Evolutionary conservation across 2,329 filamentous ascomycete genomes (phyloP).

Genomic region (Microdochium paspali): DNA sequence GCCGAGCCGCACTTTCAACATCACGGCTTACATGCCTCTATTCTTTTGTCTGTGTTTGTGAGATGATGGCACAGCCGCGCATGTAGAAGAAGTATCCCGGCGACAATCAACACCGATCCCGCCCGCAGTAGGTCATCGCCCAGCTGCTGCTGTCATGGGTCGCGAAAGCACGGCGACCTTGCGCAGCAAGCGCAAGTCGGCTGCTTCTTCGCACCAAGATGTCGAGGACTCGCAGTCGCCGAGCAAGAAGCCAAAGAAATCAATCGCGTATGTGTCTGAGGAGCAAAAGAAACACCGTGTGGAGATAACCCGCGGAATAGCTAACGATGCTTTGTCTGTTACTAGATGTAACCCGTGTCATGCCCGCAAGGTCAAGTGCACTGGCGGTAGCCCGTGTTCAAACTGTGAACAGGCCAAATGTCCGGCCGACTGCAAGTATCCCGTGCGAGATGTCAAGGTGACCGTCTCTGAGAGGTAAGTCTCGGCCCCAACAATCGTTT

Average conservation of each 20-base stretch:
- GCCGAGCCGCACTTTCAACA: no score
- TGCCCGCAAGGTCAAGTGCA: constrained; percentile 1
- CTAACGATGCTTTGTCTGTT: not conserved
- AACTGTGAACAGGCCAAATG: constrained; percentile 3
- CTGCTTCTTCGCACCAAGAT: no score
- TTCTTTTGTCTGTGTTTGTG: no score
- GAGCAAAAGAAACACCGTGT: not conserved
- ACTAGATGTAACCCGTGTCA: not conserved
- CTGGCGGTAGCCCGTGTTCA: constrained; percentile 1
- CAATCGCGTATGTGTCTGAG: not conserved
- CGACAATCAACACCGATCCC: no score
- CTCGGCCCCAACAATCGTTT: not conserved
- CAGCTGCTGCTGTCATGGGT: no score
- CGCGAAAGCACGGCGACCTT: no score
- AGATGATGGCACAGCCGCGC: no score
- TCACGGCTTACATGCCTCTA: no score
- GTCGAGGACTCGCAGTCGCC: not conserved
- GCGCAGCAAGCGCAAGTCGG: no score
- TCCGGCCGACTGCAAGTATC: constrained; percentile 2
- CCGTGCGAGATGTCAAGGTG: constrained; percentile 2
- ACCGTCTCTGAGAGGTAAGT: constrained; percentile 1
- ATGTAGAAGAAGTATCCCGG: no score
- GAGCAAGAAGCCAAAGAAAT: not conserved
- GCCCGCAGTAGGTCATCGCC: no score
- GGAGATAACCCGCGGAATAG: not conserved